Conservation (phyloP, 768 basidiomycete species). For the Collybiopsis confluens region DNA sequence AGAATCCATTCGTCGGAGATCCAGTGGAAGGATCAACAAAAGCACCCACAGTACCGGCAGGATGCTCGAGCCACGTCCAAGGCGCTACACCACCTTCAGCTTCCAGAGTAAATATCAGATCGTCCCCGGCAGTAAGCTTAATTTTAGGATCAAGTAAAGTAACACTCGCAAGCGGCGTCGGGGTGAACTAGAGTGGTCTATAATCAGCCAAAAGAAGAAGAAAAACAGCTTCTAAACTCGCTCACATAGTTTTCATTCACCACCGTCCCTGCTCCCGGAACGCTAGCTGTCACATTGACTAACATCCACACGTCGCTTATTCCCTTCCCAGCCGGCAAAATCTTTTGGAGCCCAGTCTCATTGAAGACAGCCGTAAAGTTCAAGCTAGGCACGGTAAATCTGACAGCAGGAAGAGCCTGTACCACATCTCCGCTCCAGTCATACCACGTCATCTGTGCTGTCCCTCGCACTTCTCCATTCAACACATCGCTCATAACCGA, state of each 20-base stretch:
- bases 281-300: conserved; percentile 44
- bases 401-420: conserved; percentile 25
- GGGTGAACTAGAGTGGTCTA: conserved; percentile 39
- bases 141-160: conserved; percentile 50
- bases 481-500: conserved; percentile 46
- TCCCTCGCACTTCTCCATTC: conserved; percentile 41
- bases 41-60: conserved; percentile 46
- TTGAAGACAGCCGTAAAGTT: conserved; percentile 45
- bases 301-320: conserved; percentile 46
- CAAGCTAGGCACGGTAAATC: conserved; percentile 41
- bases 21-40: conserved; percentile 43
- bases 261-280: conserved; percentile 30
- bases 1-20: conserved; percentile 47
- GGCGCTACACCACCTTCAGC: conserved; percentile 50
- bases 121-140: conserved; percentile 21
- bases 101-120: conserved; percentile 47
- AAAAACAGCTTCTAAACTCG: conserved; percentile 6
- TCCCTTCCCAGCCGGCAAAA: conserved; percentile 39
- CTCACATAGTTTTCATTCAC: conserved; percentile 52
- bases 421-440: conserved; percentile 46
- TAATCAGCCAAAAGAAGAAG: neutral
- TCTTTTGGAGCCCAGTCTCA: conserved; percentile 34
- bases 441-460: conserved; percentile 52
- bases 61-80: conserved; percentile 62
- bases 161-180: conserved; percentile 41